phyloP scores from a whole-genome alignment of 257 asterid species.

The Leonotis leonurus region DNA sequence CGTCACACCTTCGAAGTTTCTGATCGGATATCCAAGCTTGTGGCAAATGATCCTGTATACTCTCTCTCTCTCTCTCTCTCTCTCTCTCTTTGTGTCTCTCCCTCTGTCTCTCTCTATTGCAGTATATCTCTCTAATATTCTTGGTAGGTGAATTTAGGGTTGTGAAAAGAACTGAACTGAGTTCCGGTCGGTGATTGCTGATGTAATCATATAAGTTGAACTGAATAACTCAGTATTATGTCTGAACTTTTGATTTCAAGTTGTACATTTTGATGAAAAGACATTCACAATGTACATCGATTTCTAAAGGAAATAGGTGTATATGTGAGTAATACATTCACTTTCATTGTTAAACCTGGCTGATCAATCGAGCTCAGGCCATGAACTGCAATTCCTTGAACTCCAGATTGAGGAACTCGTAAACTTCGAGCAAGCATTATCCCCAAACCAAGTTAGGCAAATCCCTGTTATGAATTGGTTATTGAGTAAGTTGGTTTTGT shows the following conservation, averaged over 20 bases:
- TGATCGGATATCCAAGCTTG: constrained; percentile 94
- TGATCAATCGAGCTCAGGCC: no score
- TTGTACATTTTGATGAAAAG: neutral
- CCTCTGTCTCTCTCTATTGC: neutral
- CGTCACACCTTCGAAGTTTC: constrained; percentile 52
- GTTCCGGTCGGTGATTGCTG: neutral
- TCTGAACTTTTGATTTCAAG: neutral
- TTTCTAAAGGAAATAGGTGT: neutral
- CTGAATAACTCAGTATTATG: neutral
- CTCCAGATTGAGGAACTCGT: no score
- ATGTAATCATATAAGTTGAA: neutral
- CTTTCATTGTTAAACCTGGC: neutral
- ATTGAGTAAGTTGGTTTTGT: no score
- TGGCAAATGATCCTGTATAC: constrained; percentile 79
- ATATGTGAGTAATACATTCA: neutral
- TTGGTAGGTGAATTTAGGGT: constrained; percentile 1
- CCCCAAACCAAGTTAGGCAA: no score
- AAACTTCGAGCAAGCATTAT: no score
- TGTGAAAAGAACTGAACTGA: neutral
- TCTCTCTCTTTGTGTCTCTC: neutral
- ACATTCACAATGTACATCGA: neutral
- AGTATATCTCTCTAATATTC: constrained; percentile 3
- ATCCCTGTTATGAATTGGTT: no score
- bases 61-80: neutral
- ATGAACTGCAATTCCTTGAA: no score